Conservation (phyloP, 2,329 filamentous ascomycete species). For the Aspergillus texensis region DNA sequence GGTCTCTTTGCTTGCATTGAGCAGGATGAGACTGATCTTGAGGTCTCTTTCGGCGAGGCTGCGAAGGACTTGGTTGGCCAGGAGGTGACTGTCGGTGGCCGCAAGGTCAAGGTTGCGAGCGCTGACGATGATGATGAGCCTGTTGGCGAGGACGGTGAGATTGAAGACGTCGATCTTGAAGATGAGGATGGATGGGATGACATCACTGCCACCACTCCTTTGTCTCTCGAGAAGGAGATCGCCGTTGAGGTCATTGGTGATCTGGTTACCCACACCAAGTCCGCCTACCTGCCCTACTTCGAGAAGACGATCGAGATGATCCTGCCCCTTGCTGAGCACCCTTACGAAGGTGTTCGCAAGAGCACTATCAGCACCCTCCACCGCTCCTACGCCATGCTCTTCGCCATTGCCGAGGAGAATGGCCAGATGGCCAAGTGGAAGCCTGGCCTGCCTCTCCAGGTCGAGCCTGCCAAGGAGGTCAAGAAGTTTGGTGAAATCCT, state of each 20-base stretch:
- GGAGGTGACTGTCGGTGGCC: constrained; percentile 77
- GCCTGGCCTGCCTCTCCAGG: constrained; percentile 80
- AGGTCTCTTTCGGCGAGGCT: constrained; percentile 73
- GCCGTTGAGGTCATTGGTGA: constrained; percentile 94
- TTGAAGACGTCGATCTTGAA: constrained; percentile 68
- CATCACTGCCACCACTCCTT: constrained; percentile 79
- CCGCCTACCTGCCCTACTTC: constrained; percentile 79
- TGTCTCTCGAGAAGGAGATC: constrained; percentile 96
- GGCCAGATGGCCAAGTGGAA: constrained; percentile 81
- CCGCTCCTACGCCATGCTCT: constrained; percentile 90
- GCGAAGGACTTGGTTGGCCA: constrained; percentile 73
- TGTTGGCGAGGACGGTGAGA: constrained; percentile 58
- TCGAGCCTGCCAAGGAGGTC: constrained; percentile 76
- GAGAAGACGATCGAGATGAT: constrained; percentile 84
- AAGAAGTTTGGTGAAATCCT: constrained; percentile 84
- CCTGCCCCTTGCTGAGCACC: constrained; percentile 79
- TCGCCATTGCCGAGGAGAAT: constrained; percentile 80
- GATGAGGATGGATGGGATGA: constrained; percentile 85
- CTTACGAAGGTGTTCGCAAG: constrained; percentile 91
- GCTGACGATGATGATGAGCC: constrained; percentile 59
- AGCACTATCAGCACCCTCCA: constrained; percentile 88
- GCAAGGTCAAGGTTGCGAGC: constrained; percentile 79
- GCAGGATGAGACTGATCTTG: constrained; percentile 82
- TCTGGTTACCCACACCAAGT: constrained; percentile 82
- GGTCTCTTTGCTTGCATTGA: constrained; percentile 80